Evolutionary conservation across 2,329 filamentous ascomycete genomes (phyloP).

Genomic region (Hypoxylon sp.): DNA sequence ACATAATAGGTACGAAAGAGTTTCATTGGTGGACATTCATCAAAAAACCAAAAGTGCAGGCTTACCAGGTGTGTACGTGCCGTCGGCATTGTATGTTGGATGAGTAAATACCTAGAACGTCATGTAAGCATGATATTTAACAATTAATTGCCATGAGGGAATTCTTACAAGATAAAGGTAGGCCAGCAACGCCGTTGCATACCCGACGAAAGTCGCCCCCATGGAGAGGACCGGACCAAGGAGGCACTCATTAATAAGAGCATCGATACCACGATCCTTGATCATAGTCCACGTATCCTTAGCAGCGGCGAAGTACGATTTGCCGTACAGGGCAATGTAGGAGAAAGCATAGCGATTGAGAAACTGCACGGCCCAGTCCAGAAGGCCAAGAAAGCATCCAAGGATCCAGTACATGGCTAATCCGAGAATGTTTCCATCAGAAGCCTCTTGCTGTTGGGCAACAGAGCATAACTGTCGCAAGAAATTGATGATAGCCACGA

Average conservation of each 20-base stretch:
- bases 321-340: slow-evolving; percentile 93
- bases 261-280: slow-evolving; percentile 91
- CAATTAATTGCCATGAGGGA: slow-evolving; percentile 69
- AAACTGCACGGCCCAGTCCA: slow-evolving; percentile 90
- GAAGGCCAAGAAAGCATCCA: slow-evolving; percentile 79
- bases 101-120: slow-evolving; percentile 47
- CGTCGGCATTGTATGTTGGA: slow-evolving; percentile 48
- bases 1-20: not conserved
- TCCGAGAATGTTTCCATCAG: slow-evolving; percentile 76
- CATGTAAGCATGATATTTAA: slow-evolving; percentile 14
- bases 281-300: slow-evolving; percentile 95
- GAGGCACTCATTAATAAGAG: slow-evolving; percentile 89
- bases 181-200: slow-evolving; percentile 82
- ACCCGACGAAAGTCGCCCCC: slow-evolving; percentile 82
- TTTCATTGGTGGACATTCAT: not conserved
- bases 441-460: slow-evolving; percentile 76
- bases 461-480: slow-evolving; percentile 85
- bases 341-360: slow-evolving; percentile 94
- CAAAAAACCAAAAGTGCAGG: not conserved
- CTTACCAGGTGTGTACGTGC: slow-evolving; percentile 51
- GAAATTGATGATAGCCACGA: slow-evolving; percentile 90
- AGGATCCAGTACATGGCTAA: slow-evolving; percentile 80
- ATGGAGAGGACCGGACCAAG: slow-evolving; percentile 74
- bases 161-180: slow-evolving; percentile 88
- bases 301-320: slow-evolving; percentile 86